These are phyloP conservation scores for Hypoxylon fuscum DNA, from an alignment of 495 filamentous ascomycete genomes.

Conservation along the genomic window DNA sequence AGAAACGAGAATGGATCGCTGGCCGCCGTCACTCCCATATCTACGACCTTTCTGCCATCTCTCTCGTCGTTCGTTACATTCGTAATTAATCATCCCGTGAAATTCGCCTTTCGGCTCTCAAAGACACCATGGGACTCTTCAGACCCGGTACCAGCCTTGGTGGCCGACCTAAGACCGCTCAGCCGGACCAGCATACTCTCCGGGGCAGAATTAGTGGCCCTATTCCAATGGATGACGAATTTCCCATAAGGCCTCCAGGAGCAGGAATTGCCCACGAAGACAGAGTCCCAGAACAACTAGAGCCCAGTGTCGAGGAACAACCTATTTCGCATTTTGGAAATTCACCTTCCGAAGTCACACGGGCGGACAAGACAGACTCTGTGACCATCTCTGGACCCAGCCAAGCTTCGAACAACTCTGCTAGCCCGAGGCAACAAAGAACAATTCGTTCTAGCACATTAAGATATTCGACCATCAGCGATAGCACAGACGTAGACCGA, in stretches of 20 bases:
- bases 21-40: conserved; percentile 31
- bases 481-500: conserved; percentile 43
- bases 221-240: conserved; percentile 62
- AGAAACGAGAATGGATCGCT: conserved; percentile 34
- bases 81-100: conserved; percentile 23
- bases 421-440: conserved; percentile 38
- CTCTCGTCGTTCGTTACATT: conserved; percentile 31
- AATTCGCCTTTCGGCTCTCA: conserved; percentile 1
- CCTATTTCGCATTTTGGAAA: conserved; percentile 50
- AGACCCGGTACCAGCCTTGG: conserved; percentile 50
- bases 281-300: conserved; percentile 16
- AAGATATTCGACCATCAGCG: conserved; percentile 54
- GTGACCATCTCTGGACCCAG: conserved; percentile 39
- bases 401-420: conserved; percentile 37
- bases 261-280: conserved; percentile 43
- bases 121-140: conserved; percentile 45
- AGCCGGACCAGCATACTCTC: conserved; percentile 47
- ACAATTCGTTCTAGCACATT: conserved; percentile 49
- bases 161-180: conserved; percentile 51
- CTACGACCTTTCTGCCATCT: conserved; percentile 24
- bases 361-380: conserved; percentile 42
- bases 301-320: conserved; percentile 47
- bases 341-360: conserved; percentile 43
- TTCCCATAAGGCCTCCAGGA: conserved; percentile 55
- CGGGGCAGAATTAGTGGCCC: conserved; percentile 63